Evolutionary conservation across 2,329 filamentous ascomycete genomes (phyloP), one percentile per base, ranked within the genome.

Genomic region (Chaetomium sp.): DNA sequence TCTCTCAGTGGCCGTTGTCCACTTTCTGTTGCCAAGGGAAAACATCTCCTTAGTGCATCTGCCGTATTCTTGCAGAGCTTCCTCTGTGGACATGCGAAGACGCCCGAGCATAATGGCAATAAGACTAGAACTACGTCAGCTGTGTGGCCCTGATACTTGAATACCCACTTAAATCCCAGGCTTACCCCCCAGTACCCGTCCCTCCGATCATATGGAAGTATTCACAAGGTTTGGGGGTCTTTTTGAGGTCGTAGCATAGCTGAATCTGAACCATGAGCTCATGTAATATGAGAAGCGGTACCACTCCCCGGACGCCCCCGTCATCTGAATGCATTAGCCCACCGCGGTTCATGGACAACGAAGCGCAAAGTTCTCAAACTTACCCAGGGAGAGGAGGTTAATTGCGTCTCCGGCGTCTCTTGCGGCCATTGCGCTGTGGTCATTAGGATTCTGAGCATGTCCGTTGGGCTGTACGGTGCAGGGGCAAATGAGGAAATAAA

Each of bases 61-160:
- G 9, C 70, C 62, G 54, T 78, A 79, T 4, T 68, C 69, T 3
- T 64, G 57, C 10, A 77, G 71, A 32, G 73, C 75, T 12, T 77
- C 71, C 27, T 68, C 61, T 6, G 76, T 68, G 35, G 67, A 69
- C 72, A 78, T 75, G 37, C 70, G 62, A 1, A 79, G 65, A 1
- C 73, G 69, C 2, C 75, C 74, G 9, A 78, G 69, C 69, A 79
- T 74, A 42, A 79, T 70, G 1, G 75, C 74, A 9, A 78, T 72
- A 5, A 78, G 62, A 0, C 74, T 76, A 37, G 12, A 10, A 6
- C 27, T 27, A 19, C 1, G 33, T 58, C 11, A 57, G 11, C 49
- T 43, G 38, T 14, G 6, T 14, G 14, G 19, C 19, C 19, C 19
- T 40, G 5, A 14, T 7, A 1, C 9, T 19, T 32, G 10, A 5